A percentile compares a stretch with the other conserved stretches of the same genome.
Evolutionary conservation across 2,329 filamentous ascomycete species (phyloP).

Genomic region (Dactylellina leptospora): DNA sequence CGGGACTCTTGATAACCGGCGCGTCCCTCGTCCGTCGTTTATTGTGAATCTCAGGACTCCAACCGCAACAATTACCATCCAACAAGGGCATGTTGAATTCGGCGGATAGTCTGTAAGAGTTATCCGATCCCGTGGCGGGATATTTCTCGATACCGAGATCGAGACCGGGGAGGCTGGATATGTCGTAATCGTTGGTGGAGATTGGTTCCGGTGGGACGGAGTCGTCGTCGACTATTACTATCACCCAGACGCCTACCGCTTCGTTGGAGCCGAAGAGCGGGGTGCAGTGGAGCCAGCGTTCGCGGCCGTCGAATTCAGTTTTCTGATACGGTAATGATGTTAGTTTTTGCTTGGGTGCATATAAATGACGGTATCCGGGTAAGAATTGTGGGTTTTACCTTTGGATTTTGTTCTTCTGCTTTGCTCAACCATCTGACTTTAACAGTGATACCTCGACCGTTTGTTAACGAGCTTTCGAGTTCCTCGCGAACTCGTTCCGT

Average conservation of each 20-base stretch:
- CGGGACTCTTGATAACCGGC: conserved; percentile 33
- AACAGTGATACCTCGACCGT: conserved; percentile 76
- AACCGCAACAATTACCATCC: conserved; percentile 11
- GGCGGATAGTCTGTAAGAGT: conserved; percentile 21
- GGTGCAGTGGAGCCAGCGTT: conserved; percentile 80
- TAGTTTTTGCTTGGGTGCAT: neutral
- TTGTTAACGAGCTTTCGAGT: conserved; percentile 69
- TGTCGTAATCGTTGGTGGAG: conserved; percentile 26
- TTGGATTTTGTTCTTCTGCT: conserved; percentile 59
- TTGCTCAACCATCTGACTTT: conserved; percentile 75
- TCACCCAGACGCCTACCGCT: conserved; percentile 79
- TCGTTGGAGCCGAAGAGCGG: conserved; percentile 74
- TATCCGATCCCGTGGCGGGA: conserved; percentile 13
- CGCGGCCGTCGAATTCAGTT: conserved; percentile 65
- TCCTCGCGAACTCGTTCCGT: conserved; percentile 64
- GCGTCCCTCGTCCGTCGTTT: conserved; percentile 32
- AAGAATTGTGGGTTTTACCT: conserved; percentile 11
- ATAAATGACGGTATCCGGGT: neutral
- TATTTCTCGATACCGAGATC: conserved; percentile 20
- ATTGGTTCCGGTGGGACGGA: conserved; percentile 1
- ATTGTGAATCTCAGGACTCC: neutral
- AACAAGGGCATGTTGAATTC: neutral
- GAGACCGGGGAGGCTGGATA: conserved; percentile 23
- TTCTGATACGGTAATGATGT: conserved; percentile 53
- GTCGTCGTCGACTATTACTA: conserved; percentile 71